These are phyloP conservation scores for Coemansia sp. DNA, from an alignment of 192 early-diverging fungal genomes.

Conservation along the genomic window DNA sequence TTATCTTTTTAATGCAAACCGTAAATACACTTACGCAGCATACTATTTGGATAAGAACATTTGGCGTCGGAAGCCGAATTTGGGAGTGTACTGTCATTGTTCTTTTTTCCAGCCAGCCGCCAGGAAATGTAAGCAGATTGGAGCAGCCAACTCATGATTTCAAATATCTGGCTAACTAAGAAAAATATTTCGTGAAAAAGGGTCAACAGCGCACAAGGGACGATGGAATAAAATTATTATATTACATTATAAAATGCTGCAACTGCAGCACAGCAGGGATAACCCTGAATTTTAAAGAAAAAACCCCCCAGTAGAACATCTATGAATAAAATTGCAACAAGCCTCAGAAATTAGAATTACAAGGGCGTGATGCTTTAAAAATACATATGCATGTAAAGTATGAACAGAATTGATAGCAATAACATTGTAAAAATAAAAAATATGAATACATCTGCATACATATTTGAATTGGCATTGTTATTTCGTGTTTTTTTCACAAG, in stretches of 20 bases:
- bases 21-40: neutral
- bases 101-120: neutral
- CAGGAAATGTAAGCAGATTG: neutral
- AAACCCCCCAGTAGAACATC: neutral
- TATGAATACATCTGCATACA: neutral
- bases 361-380: neutral
- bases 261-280: neutral
- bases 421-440: neutral
- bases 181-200: neutral
- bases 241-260: neutral
- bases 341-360: neutral
- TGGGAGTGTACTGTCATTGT: neutral
- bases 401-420: neutral
- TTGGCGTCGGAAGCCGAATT: neutral
- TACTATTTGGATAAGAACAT: neutral
- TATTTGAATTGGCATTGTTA: neutral
- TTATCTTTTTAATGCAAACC: no score
- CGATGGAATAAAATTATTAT: neutral
- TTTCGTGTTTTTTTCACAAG: neutral
- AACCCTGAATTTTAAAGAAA: neutral
- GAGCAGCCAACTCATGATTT: neutral
- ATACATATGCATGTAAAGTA: neutral
- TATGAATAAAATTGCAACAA: neutral
- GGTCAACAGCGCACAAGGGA: neutral
- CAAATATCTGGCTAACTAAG: no score